Evolutionary conservation across 805 yeast genomes (phyloP), one percentile per base, ranked within the genome.

Genomic region (Yarrowia sp.): DNA sequence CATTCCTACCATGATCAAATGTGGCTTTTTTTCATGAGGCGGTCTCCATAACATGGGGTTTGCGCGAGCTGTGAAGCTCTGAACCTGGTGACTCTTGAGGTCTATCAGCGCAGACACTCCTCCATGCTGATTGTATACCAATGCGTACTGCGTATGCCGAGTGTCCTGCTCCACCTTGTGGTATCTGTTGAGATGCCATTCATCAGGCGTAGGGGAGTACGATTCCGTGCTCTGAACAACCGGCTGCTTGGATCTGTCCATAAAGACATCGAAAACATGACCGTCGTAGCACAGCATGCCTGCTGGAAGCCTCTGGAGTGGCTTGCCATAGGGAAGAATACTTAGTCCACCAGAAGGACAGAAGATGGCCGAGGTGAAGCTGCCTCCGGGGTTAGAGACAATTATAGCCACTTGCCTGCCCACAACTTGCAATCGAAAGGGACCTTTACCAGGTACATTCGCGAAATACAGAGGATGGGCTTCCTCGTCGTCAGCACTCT

Each of bases 261-360:
- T 46, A 34, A 24, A 24, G 6, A 46, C 50, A 9, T 46, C 50
- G 50, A 19, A 46, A 24, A 46, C 50, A 46, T 46, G 33, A 9
- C 50, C 50, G 50, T 46, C 50, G 34, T 46, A 46, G 13, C 14
- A 24, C 3, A 46, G 34, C 50, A 46, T 46, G 17, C 50, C 50
- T 2, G 50, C 50, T 12, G 50, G 50, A 7, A 46, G 50, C 8
- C 8, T 46, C n/a, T 15, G 10, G 9, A 46, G 50, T 10, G 33
- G 17, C 7, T 46, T 14, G 3, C 4, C 14, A n/a, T 46, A 24
- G 2, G 9, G 13, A 5, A 46, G 50, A 14, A 10, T 46, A 3
- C 34, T 14, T n/a, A 46, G 24, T 15, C 34, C 34, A 5, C 8
- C 34, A 8, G 33, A n/a, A 5, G 50, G 17, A 14, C 7, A 14